A percentile compares a stretch with the other conserved stretches of the same genome.
Evolutionary conservation across 2,329 filamentous ascomycete species (phyloP).

Genomic region (Stagonosporopsis tanaceti): DNA sequence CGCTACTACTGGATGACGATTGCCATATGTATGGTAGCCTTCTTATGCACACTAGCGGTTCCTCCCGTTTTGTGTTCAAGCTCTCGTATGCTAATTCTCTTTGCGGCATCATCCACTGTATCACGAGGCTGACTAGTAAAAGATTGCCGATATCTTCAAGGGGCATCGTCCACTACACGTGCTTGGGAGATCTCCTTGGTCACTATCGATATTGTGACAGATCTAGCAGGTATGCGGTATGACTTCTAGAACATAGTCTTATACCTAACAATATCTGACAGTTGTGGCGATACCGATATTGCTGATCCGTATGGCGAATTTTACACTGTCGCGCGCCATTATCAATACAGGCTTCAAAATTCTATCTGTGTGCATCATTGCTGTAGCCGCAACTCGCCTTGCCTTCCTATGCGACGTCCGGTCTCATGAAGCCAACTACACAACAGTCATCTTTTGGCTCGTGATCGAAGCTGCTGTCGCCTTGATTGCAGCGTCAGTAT

Average conservation of each 20-base stretch:
- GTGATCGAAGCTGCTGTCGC: conserved; percentile 21
- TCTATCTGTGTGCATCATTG: conserved; percentile 19
- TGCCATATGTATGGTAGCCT: conserved; percentile 12
- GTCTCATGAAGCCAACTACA: conserved; percentile 11
- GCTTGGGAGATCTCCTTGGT: conserved; percentile 18
- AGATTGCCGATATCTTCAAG: conserved; percentile 16
- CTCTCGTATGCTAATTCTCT: conserved; percentile 13
- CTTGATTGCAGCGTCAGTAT: conserved; percentile 21
- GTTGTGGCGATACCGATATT: conserved; percentile 22
- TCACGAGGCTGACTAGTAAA: conserved; percentile 12
- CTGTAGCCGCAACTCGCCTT: neutral
- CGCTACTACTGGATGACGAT: conserved; percentile 24
- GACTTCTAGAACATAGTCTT: neutral
- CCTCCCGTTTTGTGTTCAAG: conserved; percentile 22
- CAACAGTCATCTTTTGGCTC: conserved; percentile 19
- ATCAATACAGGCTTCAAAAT: conserved; percentile 26
- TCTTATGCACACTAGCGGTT: conserved; percentile 24
- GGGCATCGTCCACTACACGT: conserved; percentile 3
- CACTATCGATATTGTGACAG: conserved; percentile 25
- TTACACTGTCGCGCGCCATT: conserved; percentile 16
- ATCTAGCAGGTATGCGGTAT: conserved; percentile 20
- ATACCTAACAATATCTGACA: conserved; percentile 10
- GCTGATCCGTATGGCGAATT: conserved; percentile 29
- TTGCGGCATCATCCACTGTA: neutral
- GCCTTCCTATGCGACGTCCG: conserved; percentile 1